Evolutionary conservation across 805 yeast genomes (phyloP), one percentile per base, ranked within the genome.

Genomic region (Wickerhamomyces kurtzmanii): DNA sequence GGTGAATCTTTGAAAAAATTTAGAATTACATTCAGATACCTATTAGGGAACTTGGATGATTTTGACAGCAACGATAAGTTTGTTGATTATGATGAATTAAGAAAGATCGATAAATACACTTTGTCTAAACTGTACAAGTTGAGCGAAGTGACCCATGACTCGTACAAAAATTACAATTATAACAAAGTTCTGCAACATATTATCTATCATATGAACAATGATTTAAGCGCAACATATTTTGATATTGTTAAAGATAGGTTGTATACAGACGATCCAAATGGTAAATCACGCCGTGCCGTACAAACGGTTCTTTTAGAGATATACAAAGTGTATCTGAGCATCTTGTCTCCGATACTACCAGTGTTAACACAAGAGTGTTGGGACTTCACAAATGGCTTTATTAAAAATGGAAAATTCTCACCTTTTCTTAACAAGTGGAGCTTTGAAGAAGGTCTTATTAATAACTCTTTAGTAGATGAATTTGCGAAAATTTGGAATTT

Each of bases 341-440:
- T 83, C 2, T 48, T 89, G 31, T 65, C 86, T 1, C 97, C 98
- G 2, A 71, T 91, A 1, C 55, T 80, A 21, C 99, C 99, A 1
- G 49, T 84, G 4, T 57, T 87, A 31, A 66, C 89, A 0, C 97
- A 91, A 53, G 96, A 91, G 45, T 85, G 73, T 0, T 87, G 96
- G 95, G 70, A 71, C 21, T 62, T 43, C 69, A 4, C 75, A 71
- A 8, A 39, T 17, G 16, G 25, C 20, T 31, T 54, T 59, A 43
- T 28, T 17, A 24, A 27, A 36, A 5, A 36, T 29, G 4, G 22
- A 31, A 5, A 23, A 19, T 4, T 26, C 32, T 28, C 34, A 6
- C 51, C 53, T 15, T 20, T 40, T 14, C 23, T 42, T 6, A 28
- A 24, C 13, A 49, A 44, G 54, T 52, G 2, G 23, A 56, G 49